phyloP scores from a whole-genome alignment of 768 basidiomycete genomes.

The Leccinum disarticulatum region DNA sequence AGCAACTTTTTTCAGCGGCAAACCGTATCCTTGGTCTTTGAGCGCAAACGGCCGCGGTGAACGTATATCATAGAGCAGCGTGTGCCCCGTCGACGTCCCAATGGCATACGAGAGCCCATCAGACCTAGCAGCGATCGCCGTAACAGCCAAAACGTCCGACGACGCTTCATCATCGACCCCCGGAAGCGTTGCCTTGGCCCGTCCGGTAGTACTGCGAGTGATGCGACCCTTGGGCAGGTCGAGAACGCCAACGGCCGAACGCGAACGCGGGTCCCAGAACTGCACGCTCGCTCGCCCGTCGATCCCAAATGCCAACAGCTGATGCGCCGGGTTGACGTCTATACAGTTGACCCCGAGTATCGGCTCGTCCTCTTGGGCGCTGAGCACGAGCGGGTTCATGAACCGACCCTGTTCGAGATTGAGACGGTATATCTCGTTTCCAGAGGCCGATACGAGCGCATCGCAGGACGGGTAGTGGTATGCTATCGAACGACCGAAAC shows the following conservation, averaged over 20 bases:
- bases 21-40: slow-evolving; percentile 97
- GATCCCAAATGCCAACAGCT: slow-evolving; percentile 84
- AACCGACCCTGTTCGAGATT: slow-evolving; percentile 96
- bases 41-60: slow-evolving; percentile 77
- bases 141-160: slow-evolving; percentile 51
- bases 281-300: slow-evolving; percentile 87
- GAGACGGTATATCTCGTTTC: slow-evolving; percentile 86
- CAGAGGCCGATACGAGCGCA: slow-evolving; percentile 79
- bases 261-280: slow-evolving; percentile 94
- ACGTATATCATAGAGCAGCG: slow-evolving; percentile 91
- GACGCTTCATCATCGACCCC: slow-evolving; percentile 36
- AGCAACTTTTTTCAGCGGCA: slow-evolving; percentile 77
- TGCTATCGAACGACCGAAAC: slow-evolving; percentile 86
- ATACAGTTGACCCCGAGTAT: slow-evolving; percentile 86
- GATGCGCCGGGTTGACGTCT: slow-evolving; percentile 92
- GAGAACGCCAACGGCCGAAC: slow-evolving; percentile 70
- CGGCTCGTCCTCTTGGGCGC: slow-evolving; percentile 48
- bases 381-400: slow-evolving; percentile 73
- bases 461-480: slow-evolving; percentile 97
- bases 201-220: slow-evolving; percentile 40
- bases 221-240: slow-evolving; percentile 57
- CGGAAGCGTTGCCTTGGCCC: slow-evolving; percentile 28
- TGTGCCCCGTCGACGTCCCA: slow-evolving; percentile 94
- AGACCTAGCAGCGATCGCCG: slow-evolving; percentile 77
- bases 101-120: slow-evolving; percentile 94